Percentiles rank a stretch among this genome's conserved stretches.
These are phyloP conservation scores for Rhodamnia argentea DNA, from an alignment of 345 rosid species.

Conservation along the genomic window DNA sequence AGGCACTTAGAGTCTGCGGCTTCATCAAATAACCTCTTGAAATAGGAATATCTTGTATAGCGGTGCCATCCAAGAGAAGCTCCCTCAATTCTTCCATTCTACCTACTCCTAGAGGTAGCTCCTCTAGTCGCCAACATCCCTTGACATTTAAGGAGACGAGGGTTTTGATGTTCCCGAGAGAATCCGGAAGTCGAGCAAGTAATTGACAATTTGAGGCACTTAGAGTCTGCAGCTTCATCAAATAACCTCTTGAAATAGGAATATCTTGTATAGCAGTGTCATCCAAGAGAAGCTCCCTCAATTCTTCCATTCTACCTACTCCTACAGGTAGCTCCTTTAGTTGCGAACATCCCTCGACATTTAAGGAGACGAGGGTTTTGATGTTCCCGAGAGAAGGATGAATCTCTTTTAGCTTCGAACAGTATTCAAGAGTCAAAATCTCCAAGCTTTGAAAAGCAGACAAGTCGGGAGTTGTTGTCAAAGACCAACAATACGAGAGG, in stretches of 20 bases:
- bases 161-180: too few species aligned
- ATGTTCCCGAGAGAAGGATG: background rate
- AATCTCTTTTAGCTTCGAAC: background rate
- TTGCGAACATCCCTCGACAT: too few species aligned
- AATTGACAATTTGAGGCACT: rapidly evolving
- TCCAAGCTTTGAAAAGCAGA: background rate
- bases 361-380: too few species aligned
- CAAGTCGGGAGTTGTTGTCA: background rate
- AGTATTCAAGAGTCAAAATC: background rate
- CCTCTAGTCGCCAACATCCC: background rate
- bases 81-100: too few species aligned
- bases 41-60: too few species aligned
- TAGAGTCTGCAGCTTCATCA: rapidly evolving
- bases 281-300: background rate
- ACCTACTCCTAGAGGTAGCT: background rate
- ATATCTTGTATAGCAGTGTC: rapidly evolving
- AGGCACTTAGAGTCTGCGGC: too few species aligned
- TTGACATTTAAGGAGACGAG: background rate
- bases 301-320: background rate
- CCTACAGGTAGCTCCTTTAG: too few species aligned
- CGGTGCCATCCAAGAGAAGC: too few species aligned
- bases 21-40: too few species aligned
- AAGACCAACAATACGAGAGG: background rate
- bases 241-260: background rate
- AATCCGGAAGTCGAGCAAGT: background rate